These are phyloP conservation scores for Aspergillus saccharolyticus DNA, from an alignment of 495 filamentous ascomycete species.

Conservation along the genomic window DNA sequence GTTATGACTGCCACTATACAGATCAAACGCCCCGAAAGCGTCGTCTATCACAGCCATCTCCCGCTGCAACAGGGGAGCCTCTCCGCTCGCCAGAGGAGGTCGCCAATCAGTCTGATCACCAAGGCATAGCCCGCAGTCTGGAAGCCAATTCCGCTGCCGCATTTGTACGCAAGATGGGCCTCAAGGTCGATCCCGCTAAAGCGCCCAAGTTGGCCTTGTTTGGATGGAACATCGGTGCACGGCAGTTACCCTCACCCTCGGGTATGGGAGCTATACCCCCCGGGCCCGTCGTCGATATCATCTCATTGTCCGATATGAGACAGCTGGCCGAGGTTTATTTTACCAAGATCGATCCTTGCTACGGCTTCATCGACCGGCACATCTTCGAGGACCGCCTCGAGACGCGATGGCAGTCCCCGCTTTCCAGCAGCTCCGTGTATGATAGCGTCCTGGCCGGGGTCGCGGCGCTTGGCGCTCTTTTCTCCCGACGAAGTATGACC, in stretches of 20 bases:
- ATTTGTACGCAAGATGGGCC: slow-evolving; percentile 44
- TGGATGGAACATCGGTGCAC: slow-evolving; percentile 47
- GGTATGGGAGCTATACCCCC: background rate
- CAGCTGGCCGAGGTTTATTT: slow-evolving; percentile 42
- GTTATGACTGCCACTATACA: slow-evolving; percentile 42
- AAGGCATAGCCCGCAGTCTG: slow-evolving; percentile 23
- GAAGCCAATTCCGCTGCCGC: slow-evolving; percentile 49
- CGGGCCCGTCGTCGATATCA: slow-evolving; percentile 29
- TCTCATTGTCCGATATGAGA: slow-evolving; percentile 32
- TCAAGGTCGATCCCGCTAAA: slow-evolving; percentile 43
- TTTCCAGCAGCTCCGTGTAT: slow-evolving; percentile 18
- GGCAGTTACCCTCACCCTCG: slow-evolving; percentile 24
- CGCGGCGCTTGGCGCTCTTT: slow-evolving; percentile 39
- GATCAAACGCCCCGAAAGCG: background rate
- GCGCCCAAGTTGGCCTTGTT: slow-evolving; percentile 48
- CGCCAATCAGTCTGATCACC: background rate
- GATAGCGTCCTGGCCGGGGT: slow-evolving; percentile 42
- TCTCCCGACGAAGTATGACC: slow-evolving; percentile 26
- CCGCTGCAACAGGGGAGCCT: background rate
- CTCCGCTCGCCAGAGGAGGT: background rate
- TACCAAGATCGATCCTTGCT: slow-evolving; percentile 40
- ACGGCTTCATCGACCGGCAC: slow-evolving; percentile 41
- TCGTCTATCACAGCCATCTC: slow-evolving; percentile 6
- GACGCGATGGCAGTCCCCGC: slow-evolving; percentile 26
- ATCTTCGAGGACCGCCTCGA: slow-evolving; percentile 27